phyloP scores from a whole-genome alignment of 805 yeast genomes.

The Pichia membranifaciens region DNA sequence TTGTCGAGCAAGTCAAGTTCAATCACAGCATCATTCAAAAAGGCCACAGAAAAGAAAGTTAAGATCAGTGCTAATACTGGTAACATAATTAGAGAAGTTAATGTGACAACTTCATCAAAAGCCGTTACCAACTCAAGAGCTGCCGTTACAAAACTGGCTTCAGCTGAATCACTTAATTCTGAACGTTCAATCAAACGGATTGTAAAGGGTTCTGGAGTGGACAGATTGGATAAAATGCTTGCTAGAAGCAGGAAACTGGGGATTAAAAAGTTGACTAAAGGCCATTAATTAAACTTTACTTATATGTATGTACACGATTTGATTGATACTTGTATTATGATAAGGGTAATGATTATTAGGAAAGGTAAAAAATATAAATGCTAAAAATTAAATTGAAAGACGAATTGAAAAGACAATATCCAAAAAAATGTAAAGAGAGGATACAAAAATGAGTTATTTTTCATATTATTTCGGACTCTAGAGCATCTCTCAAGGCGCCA shows the following conservation, averaged over 20 bases:
- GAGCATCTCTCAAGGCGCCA: conserved; percentile 43
- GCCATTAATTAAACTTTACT: not conserved
- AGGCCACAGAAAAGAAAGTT: conserved; percentile 13
- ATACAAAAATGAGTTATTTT: not conserved
- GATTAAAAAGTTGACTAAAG: conserved; percentile 7
- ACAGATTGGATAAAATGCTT: conserved; percentile 15
- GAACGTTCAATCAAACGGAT: not conserved
- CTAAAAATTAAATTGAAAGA: not conserved
- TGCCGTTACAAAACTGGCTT: conserved; percentile 25
- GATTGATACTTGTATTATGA: too few relatives aligned
- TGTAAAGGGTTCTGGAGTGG: conserved; percentile 11
- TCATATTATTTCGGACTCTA: conserved; percentile 23
- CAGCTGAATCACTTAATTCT: conserved; percentile 5
- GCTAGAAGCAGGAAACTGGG: conserved; percentile 15
- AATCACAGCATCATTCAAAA: conserved; percentile 27
- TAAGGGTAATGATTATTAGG: too few relatives aligned
- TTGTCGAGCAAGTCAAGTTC: conserved; percentile 23
- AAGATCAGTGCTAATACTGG: conserved; percentile 23
- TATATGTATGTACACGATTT: too few relatives aligned
- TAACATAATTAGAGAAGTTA: conserved; percentile 24
- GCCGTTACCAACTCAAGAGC: conserved; percentile 22
- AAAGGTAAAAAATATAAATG: not conserved
- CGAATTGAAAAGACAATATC: not conserved
- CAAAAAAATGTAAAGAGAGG: not conserved
- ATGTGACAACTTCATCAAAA: conserved; percentile 26